Conservation (phyloP, 306 rosid genomes). For the Luffa acutangula region DNA sequence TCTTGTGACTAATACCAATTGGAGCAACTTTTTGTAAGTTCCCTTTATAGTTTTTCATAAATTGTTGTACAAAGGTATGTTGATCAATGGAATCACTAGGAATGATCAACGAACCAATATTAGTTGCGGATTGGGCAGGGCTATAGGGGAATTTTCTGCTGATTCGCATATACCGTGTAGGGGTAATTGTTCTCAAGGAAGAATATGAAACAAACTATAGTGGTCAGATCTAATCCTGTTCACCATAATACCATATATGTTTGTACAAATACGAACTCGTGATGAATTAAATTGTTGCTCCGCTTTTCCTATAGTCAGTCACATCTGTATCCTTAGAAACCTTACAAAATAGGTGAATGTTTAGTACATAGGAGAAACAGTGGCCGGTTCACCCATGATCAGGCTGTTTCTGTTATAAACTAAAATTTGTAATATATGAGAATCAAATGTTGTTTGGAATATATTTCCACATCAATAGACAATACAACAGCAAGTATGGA, state of each 20-base stretch:
- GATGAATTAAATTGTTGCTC: background rate
- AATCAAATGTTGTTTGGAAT: background rate
- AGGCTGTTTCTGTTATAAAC: background rate
- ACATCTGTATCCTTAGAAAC: background rate
- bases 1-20: background rate
- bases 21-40: background rate
- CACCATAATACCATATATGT: background rate
- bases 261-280: background rate
- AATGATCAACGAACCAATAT: background rate
- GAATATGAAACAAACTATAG: background rate
- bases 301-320: background rate
- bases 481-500: background rate
- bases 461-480: background rate
- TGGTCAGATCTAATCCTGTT: background rate
- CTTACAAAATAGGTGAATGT: background rate
- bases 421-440: background rate
- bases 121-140: background rate
- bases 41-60: background rate
- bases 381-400: background rate
- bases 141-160: background rate
- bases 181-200: background rate
- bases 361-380: background rate
- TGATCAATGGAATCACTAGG: background rate
- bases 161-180: background rate
- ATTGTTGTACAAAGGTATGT: background rate